Evolutionary conservation across 1,284 basidiomycete genomes (phyloP), one percentile per base, ranked within the genome.

Genomic region (Sporisorium reilianum): DNA sequence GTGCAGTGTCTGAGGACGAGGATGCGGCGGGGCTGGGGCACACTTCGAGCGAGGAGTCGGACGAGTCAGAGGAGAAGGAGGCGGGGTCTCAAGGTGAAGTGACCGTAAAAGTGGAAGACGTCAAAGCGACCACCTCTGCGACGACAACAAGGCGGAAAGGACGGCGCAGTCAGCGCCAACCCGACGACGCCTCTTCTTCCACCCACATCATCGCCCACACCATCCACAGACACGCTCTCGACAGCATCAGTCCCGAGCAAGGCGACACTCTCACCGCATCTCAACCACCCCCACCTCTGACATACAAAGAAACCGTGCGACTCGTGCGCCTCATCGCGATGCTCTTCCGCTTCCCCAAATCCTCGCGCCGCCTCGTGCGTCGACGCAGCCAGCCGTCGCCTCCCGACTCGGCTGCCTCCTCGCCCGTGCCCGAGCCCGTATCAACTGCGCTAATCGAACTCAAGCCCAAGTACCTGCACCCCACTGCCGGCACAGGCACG

Each of bases 321-420:
- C 65, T 74, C 2, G 52, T 64, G 26, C 61, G 62, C 11, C 55
- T 74, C 22, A 69, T 74, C 34, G 48, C 60, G 9, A 68, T 74
- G 57, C 44, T 74, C 41, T 74, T 68, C 25, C 71, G 71, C 48
- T 74, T 68, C n/a, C 62, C 67, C 14, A 70, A 70, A 54, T 44
- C 67, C 0, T 49, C 67, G 26, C 67, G 67, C 11, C 61, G 67
- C 38, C 52, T 70, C 22, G 42, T 55, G 2, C 67, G 67, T 5
- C 53, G 53, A 3, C 57, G 50, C 18, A 25, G 36, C 12, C 65
- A 40, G 10, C 2, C 28, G 5, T 18, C 12, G 4, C 20, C 28
- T 6, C 22, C 22, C 20, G 20, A 40, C 34, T 18, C 36, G 0
- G 0, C 23, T 23, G 23, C 25, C 22, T 28, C 41, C 9, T 3